Percentiles rank a stretch among this genome's conserved stretches.
phyloP scores from a whole-genome alignment of 805 yeast species.

The Teunomyces cretensis region DNA sequence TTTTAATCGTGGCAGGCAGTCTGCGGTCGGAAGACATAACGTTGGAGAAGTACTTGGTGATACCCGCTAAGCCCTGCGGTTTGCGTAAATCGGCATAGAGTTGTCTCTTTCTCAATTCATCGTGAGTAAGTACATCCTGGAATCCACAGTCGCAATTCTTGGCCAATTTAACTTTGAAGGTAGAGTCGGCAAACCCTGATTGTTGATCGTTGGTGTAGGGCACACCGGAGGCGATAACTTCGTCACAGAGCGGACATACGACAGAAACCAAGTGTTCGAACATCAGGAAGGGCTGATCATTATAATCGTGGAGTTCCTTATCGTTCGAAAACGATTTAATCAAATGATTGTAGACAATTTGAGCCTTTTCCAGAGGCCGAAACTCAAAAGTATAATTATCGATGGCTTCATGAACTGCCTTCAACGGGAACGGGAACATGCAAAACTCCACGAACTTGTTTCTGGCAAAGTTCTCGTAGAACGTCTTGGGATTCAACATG shows the following conservation, averaged over 20 bases:
- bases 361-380: not conserved
- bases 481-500: conserved; percentile 17
- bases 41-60: conserved; percentile 10
- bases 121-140: conserved; percentile 13
- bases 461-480: conserved; percentile 14
- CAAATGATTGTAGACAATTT: not conserved
- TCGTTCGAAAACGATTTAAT: not conserved
- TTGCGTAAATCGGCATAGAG: conserved; percentile 13
- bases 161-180: conserved; percentile 5
- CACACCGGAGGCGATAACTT: conserved; percentile 7
- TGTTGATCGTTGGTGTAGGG: conserved; percentile 9
- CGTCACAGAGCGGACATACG: conserved; percentile 14
- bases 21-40: conserved; percentile 6
- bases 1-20: not conserved
- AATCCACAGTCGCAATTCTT: conserved; percentile 15
- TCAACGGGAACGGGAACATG: conserved; percentile 19
- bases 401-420: conserved; percentile 8
- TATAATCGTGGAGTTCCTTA: not conserved
- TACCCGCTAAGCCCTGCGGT: conserved; percentile 6
- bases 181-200: conserved; percentile 15
- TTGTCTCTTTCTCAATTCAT: conserved; percentile 20
- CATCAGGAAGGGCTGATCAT: conserved; percentile 3
- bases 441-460: conserved; percentile 16
- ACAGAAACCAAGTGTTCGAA: conserved; percentile 8
- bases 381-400: conserved; percentile 12